Evolutionary conservation across 2,329 filamentous ascomycete genomes (phyloP).

Genomic region (Aspergillus glaucus): DNA sequence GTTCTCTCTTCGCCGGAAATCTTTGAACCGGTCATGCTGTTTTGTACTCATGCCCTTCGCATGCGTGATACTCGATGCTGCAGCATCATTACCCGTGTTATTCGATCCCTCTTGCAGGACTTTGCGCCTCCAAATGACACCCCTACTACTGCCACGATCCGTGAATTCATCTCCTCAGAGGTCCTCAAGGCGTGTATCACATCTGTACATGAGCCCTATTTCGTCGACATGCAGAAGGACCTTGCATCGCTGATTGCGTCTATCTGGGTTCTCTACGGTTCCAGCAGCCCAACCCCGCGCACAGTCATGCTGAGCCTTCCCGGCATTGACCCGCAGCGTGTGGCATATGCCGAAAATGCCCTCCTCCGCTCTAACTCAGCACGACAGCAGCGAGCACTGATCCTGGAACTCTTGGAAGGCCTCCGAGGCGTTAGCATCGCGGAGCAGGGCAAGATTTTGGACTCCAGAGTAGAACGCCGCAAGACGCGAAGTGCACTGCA

Average conservation of each 20-base stretch:
- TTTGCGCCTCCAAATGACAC: slow-evolving; percentile 51
- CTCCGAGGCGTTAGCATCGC: slow-evolving; percentile 87
- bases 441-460: slow-evolving; percentile 77
- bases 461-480: slow-evolving; percentile 34
- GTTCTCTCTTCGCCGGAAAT: slow-evolving; percentile 71
- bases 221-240: slow-evolving; percentile 92
- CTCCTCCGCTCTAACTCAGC: slow-evolving; percentile 51
- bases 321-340: slow-evolving; percentile 62
- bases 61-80: slow-evolving; percentile 89
- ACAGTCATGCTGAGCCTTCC: slow-evolving; percentile 74
- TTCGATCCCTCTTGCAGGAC: slow-evolving; percentile 75
- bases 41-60: slow-evolving; percentile 82
- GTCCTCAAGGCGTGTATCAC: slow-evolving; percentile 86
- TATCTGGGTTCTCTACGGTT: slow-evolving; percentile 71
- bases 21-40: slow-evolving; percentile 81
- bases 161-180: slow-evolving; percentile 83
- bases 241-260: slow-evolving; percentile 80
- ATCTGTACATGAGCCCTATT: slow-evolving; percentile 90
- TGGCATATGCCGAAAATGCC: slow-evolving; percentile 59
- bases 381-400: slow-evolving; percentile 71
- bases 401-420: slow-evolving; percentile 78
- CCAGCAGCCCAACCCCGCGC: slow-evolving; percentile 62
- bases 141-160: slow-evolving; percentile 60
- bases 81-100: slow-evolving; percentile 75
- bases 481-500: slow-evolving; percentile 39